These are phyloP conservation scores for Moesziomyces aphidis DNA, from an alignment of 1,284 basidiomycete species.

Conservation along the genomic window DNA sequence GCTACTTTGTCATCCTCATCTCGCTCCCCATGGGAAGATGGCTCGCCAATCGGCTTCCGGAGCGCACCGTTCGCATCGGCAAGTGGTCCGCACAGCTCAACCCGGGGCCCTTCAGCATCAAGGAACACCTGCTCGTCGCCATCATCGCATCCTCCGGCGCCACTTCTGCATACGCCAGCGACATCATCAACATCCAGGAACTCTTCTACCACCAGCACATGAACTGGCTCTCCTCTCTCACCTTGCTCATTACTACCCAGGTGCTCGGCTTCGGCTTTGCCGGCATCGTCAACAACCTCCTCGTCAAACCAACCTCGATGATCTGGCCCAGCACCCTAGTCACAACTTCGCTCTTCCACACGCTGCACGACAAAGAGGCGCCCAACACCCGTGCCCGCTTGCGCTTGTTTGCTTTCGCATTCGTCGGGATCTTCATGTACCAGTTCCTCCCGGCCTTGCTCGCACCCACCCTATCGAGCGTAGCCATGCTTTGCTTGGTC, in stretches of 20 bases:
- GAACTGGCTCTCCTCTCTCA: conserved; percentile 57
- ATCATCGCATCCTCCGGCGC: conserved; percentile 71
- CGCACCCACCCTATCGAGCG: conserved; percentile 71
- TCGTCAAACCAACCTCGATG: conserved; percentile 67
- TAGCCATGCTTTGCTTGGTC: conserved; percentile 70
- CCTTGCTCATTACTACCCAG: conserved; percentile 65
- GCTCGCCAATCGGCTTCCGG: conserved; percentile 64
- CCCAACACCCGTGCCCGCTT: conserved; percentile 68
- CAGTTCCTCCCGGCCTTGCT: conserved; percentile 71
- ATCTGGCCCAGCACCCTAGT: conserved; percentile 71
- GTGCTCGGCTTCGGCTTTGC: conserved; percentile 67
- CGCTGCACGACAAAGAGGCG: conserved; percentile 69
- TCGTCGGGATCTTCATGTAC: conserved; percentile 69
- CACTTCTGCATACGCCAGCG: conserved; percentile 65
- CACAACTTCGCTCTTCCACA: conserved; percentile 71
- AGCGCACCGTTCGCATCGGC: conserved; percentile 61
- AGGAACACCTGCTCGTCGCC: conserved; percentile 69
- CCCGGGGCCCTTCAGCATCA: conserved; percentile 71
- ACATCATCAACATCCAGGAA: conserved; percentile 68
- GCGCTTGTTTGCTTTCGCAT: conserved; percentile 70
- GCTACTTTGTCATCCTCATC: conserved; percentile 72
- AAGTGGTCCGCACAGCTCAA: conserved; percentile 68
- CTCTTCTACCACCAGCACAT: conserved; percentile 67
- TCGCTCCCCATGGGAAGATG: conserved; percentile 70
- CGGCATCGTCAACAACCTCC: conserved; percentile 62